Base-by-base conservation (phyloP, 2,329 filamentous ascomycete species). In the Aspergillus sp. region DNA sequence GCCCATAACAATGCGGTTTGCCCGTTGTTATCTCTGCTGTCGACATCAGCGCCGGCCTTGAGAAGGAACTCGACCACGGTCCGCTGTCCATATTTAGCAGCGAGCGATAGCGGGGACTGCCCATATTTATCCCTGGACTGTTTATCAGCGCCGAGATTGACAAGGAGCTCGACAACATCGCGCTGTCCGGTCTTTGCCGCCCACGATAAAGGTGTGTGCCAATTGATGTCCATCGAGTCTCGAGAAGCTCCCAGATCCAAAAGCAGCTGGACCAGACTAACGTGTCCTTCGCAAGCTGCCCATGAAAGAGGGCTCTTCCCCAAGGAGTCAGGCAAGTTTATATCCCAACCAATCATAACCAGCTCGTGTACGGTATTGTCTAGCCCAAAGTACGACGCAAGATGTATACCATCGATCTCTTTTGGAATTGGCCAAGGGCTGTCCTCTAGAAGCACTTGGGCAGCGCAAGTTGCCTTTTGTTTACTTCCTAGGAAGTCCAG, bases 81-180 rank as follows among this genome's bases (percentile, higher is more conserved):
- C 15, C 41, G n/a, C 19, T 50, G 30, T 4, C 49, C 58, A 45
- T 56, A 46, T 12, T n/a, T 17, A 15, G 40, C 34, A 40, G 56
- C 58, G n/a, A 27, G 19, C 5, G 12, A 30, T 17, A 65, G 51
- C 37, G 63, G 62, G 11, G 58, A 57, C 22, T 15, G 33, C 9
- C 57, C 57, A 22, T 49, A 39, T 5, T 8, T 17, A 13, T 58
- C 58, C 41, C 8, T 40, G 1, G n/a, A 33, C 24, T 63, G 22
- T 2, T 54, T 24, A 44, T 64, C 24, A 27, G 60, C 59, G 15
- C 59, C 61, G 2, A 34, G 19, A 4, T 57, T 48, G 20, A 66
- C 22, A 45, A 66, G 53, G 19, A 59, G 17, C 24, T 53, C 33
- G 4, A 50, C 51, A 9, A 52, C 30, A 15, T 51, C 41, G 4